A percentile compares a stretch with the other conserved stretches of the same genome.
These are phyloP conservation scores for Onygena corvina DNA, from an alignment of 2,329 filamentous ascomycete species.

Conservation along the genomic window DNA sequence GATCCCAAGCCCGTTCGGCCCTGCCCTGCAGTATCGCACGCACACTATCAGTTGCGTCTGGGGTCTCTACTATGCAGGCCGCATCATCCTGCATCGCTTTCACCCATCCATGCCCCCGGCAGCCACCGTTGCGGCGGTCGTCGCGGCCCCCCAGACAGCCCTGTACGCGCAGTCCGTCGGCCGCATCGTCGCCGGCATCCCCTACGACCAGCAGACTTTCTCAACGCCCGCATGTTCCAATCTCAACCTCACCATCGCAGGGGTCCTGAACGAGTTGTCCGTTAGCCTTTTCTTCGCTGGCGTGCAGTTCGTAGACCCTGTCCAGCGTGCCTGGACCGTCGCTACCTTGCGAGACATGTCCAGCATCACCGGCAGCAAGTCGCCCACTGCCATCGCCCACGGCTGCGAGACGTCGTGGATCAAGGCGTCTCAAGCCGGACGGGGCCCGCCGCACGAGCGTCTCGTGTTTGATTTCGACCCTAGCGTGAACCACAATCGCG, in stretches of 20 bases:
- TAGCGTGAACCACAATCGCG: conserved; percentile 10
- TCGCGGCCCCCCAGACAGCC: conserved; percentile 61
- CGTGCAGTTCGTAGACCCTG: conserved; percentile 60
- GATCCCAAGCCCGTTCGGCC: conserved; percentile 63
- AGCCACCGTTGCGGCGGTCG: conserved; percentile 71
- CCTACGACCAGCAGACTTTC: conserved; percentile 32
- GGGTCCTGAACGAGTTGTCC: conserved; percentile 68
- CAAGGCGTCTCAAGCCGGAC: conserved; percentile 58
- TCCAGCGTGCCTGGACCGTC: conserved; percentile 68
- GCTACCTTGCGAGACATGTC: conserved; percentile 62
- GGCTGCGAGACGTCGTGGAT: conserved; percentile 80
- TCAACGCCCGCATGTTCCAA: conserved; percentile 31
- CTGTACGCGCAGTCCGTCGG: conserved; percentile 63
- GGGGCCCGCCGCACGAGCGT: conserved; percentile 61
- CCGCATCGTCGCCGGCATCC: conserved; percentile 62
- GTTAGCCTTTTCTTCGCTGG: conserved; percentile 80
- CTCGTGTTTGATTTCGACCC: conserved; percentile 11
- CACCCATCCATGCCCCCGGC: conserved; percentile 87
- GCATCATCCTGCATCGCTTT: conserved; percentile 67
- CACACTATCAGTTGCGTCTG: conserved; percentile 80
- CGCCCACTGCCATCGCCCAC: conserved; percentile 64
- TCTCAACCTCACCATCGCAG: conserved; percentile 66
- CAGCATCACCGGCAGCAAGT: conserved; percentile 76
- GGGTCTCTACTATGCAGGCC: conserved; percentile 74
- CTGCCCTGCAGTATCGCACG: conserved; percentile 67